Percentiles rank a stretch among this genome's conserved stretches.
These are phyloP conservation scores for Tremella yokohamensis DNA, from an alignment of 768 basidiomycete species.

Conservation along the genomic window DNA sequence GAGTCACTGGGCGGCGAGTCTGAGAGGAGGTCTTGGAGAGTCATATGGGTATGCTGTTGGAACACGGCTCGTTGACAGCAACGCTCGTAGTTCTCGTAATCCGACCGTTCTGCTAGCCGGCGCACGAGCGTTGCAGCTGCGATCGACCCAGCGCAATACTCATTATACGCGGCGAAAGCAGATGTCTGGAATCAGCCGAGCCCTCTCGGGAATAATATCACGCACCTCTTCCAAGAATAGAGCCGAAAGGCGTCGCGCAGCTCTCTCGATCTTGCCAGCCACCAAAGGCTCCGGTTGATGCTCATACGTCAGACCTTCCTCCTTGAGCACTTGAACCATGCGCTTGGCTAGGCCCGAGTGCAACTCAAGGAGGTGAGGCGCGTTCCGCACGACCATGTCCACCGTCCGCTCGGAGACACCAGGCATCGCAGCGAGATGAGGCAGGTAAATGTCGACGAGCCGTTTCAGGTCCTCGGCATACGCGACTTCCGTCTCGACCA, in stretches of 20 bases:
- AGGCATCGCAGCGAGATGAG: constrained; percentile 47
- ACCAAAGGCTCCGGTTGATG: constrained; percentile 12
- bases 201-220: background rate
- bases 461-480: constrained; percentile 75
- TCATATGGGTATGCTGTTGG: constrained; percentile 17
- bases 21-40: constrained; percentile 46
- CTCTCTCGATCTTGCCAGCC: constrained; percentile 32
- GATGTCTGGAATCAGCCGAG: constrained; percentile 58
- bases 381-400: constrained; percentile 37
- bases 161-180: constrained; percentile 72
- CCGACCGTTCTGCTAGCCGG: constrained; percentile 63
- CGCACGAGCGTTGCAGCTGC: constrained; percentile 74
- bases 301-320: constrained; percentile 41
- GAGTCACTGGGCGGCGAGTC: constrained; percentile 20
- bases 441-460: constrained; percentile 57
- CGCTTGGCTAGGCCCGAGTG: constrained; percentile 34
- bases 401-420: constrained; percentile 30
- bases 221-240: constrained; percentile 48
- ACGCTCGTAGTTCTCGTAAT: constrained; percentile 82
- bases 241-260: constrained; percentile 38
- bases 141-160: constrained; percentile 80
- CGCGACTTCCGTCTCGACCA: constrained; percentile 76
- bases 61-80: constrained; percentile 62
- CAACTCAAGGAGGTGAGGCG: constrained; percentile 37
- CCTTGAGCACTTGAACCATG: constrained; percentile 49